These are phyloP conservation scores for Asterochloris erici DNA, from an alignment of 139 green algal species.

Conservation along the genomic window DNA sequence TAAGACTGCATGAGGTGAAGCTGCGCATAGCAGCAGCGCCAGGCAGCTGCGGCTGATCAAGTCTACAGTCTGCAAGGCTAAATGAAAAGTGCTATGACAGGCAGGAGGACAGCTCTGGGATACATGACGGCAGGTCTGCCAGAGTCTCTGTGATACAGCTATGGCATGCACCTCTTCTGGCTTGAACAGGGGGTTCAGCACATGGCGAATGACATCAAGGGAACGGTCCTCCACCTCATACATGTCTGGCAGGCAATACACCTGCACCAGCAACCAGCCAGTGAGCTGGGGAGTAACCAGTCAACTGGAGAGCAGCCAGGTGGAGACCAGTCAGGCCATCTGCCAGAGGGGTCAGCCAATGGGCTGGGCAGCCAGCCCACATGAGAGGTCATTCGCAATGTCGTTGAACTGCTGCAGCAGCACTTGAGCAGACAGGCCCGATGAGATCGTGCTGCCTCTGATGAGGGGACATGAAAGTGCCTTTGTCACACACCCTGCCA, in stretches of 20 bases:
- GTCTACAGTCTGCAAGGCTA: neutral
- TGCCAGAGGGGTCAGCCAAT: no score
- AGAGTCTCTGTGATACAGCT: no score
- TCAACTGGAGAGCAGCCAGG: no score
- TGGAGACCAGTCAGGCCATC: no score
- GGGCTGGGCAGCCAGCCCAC: no score
- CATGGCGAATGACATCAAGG: conserved; percentile 88
- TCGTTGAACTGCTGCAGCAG: no score
- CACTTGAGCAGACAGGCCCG: no score
- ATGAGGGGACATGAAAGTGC: no score
- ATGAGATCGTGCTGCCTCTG: no score
- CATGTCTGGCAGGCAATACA: conserved; percentile 95
- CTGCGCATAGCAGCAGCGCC: neutral
- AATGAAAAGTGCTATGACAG: neutral
- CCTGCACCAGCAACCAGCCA: conserved; percentile 18
- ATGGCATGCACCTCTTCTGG: conserved; percentile 32
- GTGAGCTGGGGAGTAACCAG: no score
- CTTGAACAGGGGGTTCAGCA: conserved; percentile 83
- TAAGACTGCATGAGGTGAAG: neutral
- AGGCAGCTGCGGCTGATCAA: neutral
- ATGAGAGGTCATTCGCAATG: no score
- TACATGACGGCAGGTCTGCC: neutral
- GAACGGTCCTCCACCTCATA: conserved; percentile 94
- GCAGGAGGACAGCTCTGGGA: neutral
- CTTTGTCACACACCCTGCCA: conserved; percentile 51